Evolutionary conservation across 2,329 filamentous ascomycete genomes (phyloP).

Genomic region (Phaeophleospora eucalypticola): DNA sequence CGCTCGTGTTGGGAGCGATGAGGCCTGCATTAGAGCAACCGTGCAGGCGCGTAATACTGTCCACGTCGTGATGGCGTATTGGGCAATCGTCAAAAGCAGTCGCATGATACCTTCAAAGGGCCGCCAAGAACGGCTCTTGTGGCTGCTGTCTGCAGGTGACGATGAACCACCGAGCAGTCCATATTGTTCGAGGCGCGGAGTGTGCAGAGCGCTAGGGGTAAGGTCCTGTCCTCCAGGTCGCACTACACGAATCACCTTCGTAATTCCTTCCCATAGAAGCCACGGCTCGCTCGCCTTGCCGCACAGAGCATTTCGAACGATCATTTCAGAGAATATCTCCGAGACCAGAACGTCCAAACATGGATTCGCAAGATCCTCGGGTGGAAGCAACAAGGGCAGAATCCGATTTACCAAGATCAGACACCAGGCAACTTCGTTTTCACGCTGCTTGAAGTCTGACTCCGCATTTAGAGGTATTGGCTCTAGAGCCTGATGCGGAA

Average conservation of each 20-base stretch:
- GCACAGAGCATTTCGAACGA: slow-evolving; percentile 76
- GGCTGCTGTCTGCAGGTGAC: not conserved
- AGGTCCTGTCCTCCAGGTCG: slow-evolving; percentile 19
- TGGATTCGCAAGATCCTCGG: slow-evolving; percentile 84
- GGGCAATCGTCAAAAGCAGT: slow-evolving; percentile 14
- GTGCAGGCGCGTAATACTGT: slow-evolving; percentile 60
- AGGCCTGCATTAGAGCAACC: slow-evolving; percentile 61
- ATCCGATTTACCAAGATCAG: slow-evolving; percentile 81
- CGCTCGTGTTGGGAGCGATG: slow-evolving; percentile 59
- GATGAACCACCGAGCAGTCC: slow-evolving; percentile 46
- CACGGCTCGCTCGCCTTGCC: slow-evolving; percentile 81
- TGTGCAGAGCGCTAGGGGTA: slow-evolving; percentile 15
- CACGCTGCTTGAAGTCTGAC: slow-evolving; percentile 54
- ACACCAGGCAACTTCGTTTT: slow-evolving; percentile 79
- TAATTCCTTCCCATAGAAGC: slow-evolving; percentile 81
- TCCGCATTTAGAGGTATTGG: slow-evolving; percentile 59
- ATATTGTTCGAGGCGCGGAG: slow-evolving; percentile 53
- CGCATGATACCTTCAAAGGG: slow-evolving; percentile 4
- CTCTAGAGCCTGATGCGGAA: slow-evolving; percentile 73
- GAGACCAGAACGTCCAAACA: slow-evolving; percentile 78
- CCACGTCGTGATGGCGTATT: slow-evolving; percentile 37
- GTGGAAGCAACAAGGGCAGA: slow-evolving; percentile 78
- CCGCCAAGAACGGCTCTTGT: not conserved
- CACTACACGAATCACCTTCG: slow-evolving; percentile 58
- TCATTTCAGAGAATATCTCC: slow-evolving; percentile 85